Conservation (phyloP, 1,284 basidiomycete genomes). For the Ganoderma resinaceum region DNA sequence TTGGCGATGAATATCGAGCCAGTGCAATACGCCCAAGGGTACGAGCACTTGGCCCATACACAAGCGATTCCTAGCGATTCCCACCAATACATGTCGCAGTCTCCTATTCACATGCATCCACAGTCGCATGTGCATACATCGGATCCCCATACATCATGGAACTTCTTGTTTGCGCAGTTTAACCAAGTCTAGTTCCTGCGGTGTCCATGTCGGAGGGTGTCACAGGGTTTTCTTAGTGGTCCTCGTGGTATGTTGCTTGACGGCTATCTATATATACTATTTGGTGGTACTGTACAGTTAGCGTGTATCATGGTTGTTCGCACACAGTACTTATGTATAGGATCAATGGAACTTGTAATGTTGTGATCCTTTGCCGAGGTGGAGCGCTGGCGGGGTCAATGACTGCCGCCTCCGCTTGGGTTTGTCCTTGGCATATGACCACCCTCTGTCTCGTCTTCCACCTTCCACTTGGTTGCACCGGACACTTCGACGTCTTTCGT, state of each 20-base stretch:
- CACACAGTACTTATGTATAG: background rate
- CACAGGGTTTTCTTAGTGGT: background rate
- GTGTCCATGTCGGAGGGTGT: background rate
- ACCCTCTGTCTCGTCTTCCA: background rate
- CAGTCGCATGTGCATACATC: constrained; percentile 30
- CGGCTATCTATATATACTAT: background rate
- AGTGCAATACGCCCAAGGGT: constrained; percentile 28
- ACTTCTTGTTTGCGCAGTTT: constrained; percentile 39
- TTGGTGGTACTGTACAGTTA: background rate
- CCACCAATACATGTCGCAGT: constrained; percentile 26
- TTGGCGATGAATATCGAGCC: constrained; percentile 25
- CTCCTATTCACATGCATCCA: constrained; percentile 31
- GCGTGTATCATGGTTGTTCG: background rate
- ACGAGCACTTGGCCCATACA: constrained; percentile 21
- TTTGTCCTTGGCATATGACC: background rate
- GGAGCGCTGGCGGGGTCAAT: background rate
- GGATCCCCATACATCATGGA: constrained; percentile 35
- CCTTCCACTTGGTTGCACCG: background rate
- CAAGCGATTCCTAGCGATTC: constrained; percentile 13
- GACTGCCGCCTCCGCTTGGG: background rate
- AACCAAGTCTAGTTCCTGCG: constrained; percentile 22
- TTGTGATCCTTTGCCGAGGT: background rate
- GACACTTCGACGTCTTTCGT: background rate
- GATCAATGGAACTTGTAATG: background rate
- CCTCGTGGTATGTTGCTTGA: background rate